These are phyloP conservation scores for Solanum rostratum DNA, from an alignment of 257 asterid genomes.

Conservation along the genomic window DNA sequence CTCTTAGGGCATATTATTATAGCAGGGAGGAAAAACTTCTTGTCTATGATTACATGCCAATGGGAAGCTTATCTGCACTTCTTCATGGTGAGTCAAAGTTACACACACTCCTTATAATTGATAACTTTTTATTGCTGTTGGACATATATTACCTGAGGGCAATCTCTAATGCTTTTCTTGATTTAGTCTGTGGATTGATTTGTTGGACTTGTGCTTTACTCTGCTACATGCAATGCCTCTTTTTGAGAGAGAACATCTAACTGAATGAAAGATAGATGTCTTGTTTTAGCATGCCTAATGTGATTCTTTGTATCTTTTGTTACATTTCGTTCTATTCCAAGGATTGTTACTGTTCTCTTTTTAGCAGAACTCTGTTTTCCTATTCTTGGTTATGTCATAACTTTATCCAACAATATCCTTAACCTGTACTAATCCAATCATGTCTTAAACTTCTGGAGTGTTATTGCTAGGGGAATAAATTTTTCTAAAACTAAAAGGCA, in stretches of 20 bases:
- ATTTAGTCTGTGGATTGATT: neutral
- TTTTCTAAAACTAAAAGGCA: neutral
- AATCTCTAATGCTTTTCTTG: neutral
- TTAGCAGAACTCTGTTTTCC: neutral
- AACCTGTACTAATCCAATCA: neutral
- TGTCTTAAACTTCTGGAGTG: neutral
- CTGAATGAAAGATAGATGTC: neutral
- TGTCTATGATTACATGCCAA: slow-evolving; percentile 35
- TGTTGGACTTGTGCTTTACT: neutral
- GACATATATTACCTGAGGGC: neutral
- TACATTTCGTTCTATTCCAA: neutral
- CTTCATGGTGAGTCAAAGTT: slow-evolving; percentile 25
- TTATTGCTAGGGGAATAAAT: neutral
- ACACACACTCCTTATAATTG: neutral
- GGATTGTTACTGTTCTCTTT: neutral
- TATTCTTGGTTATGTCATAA: neutral
- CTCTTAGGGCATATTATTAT: slow-evolving; percentile 33
- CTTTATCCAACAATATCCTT: neutral
- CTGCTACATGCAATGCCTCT: neutral
- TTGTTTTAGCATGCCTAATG: neutral
- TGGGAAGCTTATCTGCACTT: slow-evolving; percentile 39
- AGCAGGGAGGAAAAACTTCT: slow-evolving; percentile 41
- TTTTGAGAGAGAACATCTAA: neutral
- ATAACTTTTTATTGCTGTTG: neutral
- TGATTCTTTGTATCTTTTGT: neutral